Evolutionary conservation across 495 filamentous ascomycete species (phyloP).

Genomic region (Penicillium soppii): DNA sequence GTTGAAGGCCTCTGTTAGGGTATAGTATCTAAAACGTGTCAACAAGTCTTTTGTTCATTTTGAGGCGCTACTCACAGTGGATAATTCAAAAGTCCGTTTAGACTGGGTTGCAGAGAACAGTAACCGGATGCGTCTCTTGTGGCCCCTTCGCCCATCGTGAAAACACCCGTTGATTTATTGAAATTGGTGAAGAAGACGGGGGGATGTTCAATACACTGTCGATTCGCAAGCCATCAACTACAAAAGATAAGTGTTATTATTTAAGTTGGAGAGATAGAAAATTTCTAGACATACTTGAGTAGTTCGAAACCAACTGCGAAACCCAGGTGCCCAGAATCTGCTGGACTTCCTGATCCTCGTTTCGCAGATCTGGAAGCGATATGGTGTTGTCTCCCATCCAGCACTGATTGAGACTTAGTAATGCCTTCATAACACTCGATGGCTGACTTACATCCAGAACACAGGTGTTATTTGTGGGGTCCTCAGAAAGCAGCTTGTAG

Average conservation of each 20-base stretch:
- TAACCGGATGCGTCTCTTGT: slow-evolving; percentile 56
- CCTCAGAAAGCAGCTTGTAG: slow-evolving; percentile 58
- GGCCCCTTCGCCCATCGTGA: slow-evolving; percentile 63
- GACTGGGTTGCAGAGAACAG: slow-evolving; percentile 56
- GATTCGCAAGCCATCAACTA: slow-evolving; percentile 68
- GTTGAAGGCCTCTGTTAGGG: slow-evolving; percentile 53
- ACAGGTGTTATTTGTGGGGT: slow-evolving; percentile 39
- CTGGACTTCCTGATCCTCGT: slow-evolving; percentile 53
- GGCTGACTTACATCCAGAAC: slow-evolving; percentile 13
- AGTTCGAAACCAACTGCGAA: slow-evolving; percentile 55
- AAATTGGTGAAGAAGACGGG: slow-evolving; percentile 62
- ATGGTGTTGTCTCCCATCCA: slow-evolving; percentile 60
- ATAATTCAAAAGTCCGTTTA: slow-evolving; percentile 61
- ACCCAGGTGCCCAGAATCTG: slow-evolving; percentile 60
- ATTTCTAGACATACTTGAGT: slow-evolving; percentile 38
- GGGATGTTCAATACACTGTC: slow-evolving; percentile 70
- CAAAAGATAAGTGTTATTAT: slow-evolving; percentile 3
- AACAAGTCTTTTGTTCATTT: slow-evolving; percentile 35
- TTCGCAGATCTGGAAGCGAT: slow-evolving; percentile 62
- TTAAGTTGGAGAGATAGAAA: slow-evolving; percentile 1
- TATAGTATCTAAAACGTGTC: slow-evolving; percentile 64
- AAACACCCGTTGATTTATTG: slow-evolving; percentile 58
- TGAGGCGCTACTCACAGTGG: slow-evolving; percentile 49
- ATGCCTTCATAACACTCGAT: not conserved
- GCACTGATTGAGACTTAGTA: slow-evolving; percentile 40